Evolutionary conservation across 1,139 yeast species (phyloP).

Genomic region (Pneumocystis murina): DNA sequence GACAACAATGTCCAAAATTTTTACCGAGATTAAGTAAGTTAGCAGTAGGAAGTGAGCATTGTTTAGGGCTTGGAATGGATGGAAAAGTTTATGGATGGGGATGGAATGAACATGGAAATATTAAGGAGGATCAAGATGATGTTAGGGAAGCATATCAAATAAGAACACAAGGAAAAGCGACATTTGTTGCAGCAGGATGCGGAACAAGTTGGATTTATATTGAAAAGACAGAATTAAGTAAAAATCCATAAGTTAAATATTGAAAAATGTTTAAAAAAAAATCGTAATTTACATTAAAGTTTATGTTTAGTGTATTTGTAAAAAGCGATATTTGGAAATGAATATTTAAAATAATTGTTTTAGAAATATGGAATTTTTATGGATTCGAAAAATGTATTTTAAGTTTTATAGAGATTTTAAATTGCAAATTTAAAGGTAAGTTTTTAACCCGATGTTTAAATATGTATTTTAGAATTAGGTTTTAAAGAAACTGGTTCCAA

Average conservation of each 20-base stretch:
- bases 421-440: too few species aligned
- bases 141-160: constrained; percentile 1
- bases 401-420: too few species aligned
- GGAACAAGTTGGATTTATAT: constrained; percentile 3
- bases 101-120: constrained; percentile 98
- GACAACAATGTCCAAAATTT: constrained; percentile 37
- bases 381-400: too few species aligned
- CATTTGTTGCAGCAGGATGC: constrained; percentile 7
- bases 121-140: constrained; percentile 37
- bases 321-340: too few species aligned
- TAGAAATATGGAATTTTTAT: too few species aligned
- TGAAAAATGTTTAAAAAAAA: too few species aligned
- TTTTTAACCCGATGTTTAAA: too few species aligned
- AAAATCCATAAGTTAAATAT: neutral
- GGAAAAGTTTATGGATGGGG: constrained; percentile 63
- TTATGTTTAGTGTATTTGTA: too few species aligned
- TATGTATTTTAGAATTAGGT: too few species aligned
- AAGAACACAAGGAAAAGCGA: neutral
- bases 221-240: neutral
- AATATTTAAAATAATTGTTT: too few species aligned
- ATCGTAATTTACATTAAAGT: too few species aligned
- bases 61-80: constrained; percentile 30
- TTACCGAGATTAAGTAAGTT: constrained; percentile 15
- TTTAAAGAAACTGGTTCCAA: too few species aligned
- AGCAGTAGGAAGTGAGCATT: constrained; percentile 79